phyloP scores from a whole-genome alignment of 2,329 filamentous ascomycete species.

The Pyrenophora graminea region DNA sequence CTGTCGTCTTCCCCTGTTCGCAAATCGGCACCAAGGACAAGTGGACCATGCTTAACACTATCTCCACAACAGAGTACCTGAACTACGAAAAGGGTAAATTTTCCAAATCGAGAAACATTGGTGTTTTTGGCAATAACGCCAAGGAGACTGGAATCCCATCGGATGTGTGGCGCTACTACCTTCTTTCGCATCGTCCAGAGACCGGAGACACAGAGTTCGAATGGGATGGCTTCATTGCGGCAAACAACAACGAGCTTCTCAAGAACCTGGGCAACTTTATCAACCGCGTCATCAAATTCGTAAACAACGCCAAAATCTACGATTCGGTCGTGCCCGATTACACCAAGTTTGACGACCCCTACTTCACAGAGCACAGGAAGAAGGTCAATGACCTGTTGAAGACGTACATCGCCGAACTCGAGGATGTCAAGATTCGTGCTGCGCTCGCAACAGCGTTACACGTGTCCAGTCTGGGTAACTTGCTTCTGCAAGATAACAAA shows the following conservation, averaged over 20 bases:
- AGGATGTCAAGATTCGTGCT: conserved; percentile 71
- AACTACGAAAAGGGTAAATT: conserved; percentile 68
- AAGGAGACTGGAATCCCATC: conserved; percentile 82
- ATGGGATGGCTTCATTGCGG: conserved; percentile 80
- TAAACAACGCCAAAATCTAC: conserved; percentile 74
- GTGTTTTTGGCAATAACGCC: conserved; percentile 89
- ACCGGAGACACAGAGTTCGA: conserved; percentile 87
- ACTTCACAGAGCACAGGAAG: conserved; percentile 54
- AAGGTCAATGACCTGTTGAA: conserved; percentile 70
- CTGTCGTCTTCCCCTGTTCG: conserved; percentile 86
- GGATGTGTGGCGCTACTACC: conserved; percentile 93
- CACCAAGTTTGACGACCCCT: conserved; percentile 55
- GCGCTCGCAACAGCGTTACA: conserved; percentile 69
- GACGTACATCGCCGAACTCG: conserved; percentile 69
- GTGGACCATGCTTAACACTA: conserved; percentile 87
- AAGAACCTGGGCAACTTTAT: conserved; percentile 69
- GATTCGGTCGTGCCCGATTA: conserved; percentile 71
- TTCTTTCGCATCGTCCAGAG: conserved; percentile 83
- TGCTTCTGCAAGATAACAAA: conserved; percentile 60
- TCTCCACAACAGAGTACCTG: conserved; percentile 79
- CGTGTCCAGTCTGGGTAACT: conserved; percentile 65
- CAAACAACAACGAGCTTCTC: conserved; percentile 88
- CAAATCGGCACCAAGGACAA: conserved; percentile 82
- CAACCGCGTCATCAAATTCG: conserved; percentile 66
- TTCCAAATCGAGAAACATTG: conserved; percentile 85